These are phyloP conservation scores for Toxicodendron radicans DNA, from an alignment of 345 rosid genomes.

Conservation along the genomic window DNA sequence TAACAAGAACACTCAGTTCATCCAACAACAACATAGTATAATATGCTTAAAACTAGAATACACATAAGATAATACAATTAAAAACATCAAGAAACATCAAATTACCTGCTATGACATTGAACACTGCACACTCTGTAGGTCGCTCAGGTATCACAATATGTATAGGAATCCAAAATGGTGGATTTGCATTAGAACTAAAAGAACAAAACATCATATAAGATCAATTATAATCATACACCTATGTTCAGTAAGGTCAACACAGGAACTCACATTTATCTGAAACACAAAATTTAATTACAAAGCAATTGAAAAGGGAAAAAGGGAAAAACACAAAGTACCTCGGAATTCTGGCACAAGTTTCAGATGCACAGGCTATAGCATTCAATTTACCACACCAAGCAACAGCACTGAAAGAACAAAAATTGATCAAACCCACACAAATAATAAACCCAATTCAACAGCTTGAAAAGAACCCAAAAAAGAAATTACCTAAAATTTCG, in stretches of 20 bases:
- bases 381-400: conserved; percentile 99
- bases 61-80: neutral
- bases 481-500: conserved; percentile 75
- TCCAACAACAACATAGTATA: neutral
- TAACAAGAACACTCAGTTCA: neutral
- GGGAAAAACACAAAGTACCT: conserved; percentile 40
- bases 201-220: conserved; percentile 8
- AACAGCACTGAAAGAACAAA: conserved; percentile 62
- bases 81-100: neutral
- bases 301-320: neutral
- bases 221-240: neutral
- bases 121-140: conserved; percentile 89
- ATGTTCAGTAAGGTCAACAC: neutral
- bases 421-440: neutral
- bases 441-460: neutral
- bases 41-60: neutral
- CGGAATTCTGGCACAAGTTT: conserved; percentile 97
- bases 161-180: conserved; percentile 98
- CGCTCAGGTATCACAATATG: conserved; percentile 95
- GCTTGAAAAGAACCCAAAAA: neutral
- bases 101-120: conserved; percentile 94
- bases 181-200: conserved; percentile 79
- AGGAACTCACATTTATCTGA: neutral
- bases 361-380: conserved; percentile 99
- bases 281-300: neutral